Evolutionary conservation across 768 basidiomycete genomes (phyloP), one percentile per base, ranked within the genome.

Genomic region (Agrocybe pediades): DNA sequence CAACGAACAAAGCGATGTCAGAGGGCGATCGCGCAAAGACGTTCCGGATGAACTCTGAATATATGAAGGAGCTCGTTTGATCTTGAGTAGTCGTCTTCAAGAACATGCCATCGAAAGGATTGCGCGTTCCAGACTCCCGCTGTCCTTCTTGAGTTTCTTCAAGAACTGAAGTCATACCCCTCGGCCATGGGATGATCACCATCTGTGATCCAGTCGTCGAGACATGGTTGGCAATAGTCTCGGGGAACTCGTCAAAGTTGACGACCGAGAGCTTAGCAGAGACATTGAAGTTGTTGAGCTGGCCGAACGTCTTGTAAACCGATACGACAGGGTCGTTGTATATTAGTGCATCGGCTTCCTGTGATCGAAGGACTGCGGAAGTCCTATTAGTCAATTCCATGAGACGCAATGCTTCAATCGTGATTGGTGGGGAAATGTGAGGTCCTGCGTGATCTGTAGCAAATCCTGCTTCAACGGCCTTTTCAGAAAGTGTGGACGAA

Each of bases 321-420:
- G 84, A 81, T 15, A 91, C 71, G 33, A 94, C 70, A 3, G 92
- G 80, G 62, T 95, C 93, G 41, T 79, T 83, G 52, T 75, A 77
- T 33, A 90, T 77, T 23, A 95, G 74, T 2, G 80, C 73, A 17
- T 91, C 89, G 1, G 86, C 82, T 55, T 86, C 86, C 47, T 90
- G 84, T 1, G 90, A 90, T 64, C 84, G 88, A 68, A 98, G 82
- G 29, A 96, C 84, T 1, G 90, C 88, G 2, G 92, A 94, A 1
- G 91, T 91, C 53, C 97, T 88, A 30, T 87, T 87, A 1, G 92
- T 90, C 41, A 98, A 74, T 66, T 98, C 95, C 60, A 98, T 84
- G 7, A 98, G 79, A 17, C 95, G 92, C 2, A 98, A 79, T 0
- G 90, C 89, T 58, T 92, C 83, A 27, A 96, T 76, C 9, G 74